phyloP scores from a whole-genome alignment of 257 asterid genomes.

The Jacaranda copaia region DNA sequence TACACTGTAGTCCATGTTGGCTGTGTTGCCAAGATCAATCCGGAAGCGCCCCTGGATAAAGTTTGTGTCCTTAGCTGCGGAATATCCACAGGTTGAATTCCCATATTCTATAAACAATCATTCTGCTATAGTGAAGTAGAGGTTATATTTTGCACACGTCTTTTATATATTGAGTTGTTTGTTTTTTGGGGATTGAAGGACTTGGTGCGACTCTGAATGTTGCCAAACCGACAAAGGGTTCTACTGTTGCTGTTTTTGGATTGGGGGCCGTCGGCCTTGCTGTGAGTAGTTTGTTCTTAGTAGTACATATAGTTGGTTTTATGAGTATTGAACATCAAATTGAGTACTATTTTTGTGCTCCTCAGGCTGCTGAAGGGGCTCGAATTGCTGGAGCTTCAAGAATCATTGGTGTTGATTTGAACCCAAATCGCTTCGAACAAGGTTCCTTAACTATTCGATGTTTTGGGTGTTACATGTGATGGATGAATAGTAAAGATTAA shows the following conservation, averaged over 20 bases:
- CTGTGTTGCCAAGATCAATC: slow-evolving; percentile 76
- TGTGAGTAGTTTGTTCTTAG: slow-evolving; percentile 49
- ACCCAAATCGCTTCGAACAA: slow-evolving; percentile 49
- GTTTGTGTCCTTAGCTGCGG: slow-evolving; percentile 94
- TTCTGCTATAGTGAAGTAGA: neutral
- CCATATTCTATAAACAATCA: neutral
- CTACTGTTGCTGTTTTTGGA: slow-evolving; percentile 79
- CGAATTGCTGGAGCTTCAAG: slow-evolving; percentile 81
- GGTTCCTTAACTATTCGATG: slow-evolving; percentile 36
- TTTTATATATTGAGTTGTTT: slow-evolving; percentile 26
- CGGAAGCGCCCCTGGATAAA: slow-evolving; percentile 76
- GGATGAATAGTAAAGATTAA: neutral
- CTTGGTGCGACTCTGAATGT: slow-evolving; percentile 84
- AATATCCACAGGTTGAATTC: slow-evolving; percentile 71
- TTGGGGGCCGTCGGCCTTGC: slow-evolving; percentile 94
- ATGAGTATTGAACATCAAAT: neutral
- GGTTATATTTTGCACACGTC: neutral
- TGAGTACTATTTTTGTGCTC: neutral
- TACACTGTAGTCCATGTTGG: slow-evolving; percentile 85
- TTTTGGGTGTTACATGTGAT: neutral
- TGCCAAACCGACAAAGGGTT: slow-evolving; percentile 79
- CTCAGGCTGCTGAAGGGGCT: slow-evolving; percentile 96
- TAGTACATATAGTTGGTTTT: too few species aligned
- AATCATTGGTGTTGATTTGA: slow-evolving; percentile 79
- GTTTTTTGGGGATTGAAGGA: slow-evolving; percentile 45